Conservation (phyloP, 768 basidiomycete genomes). For the Phylloporus arenicola region DNA sequence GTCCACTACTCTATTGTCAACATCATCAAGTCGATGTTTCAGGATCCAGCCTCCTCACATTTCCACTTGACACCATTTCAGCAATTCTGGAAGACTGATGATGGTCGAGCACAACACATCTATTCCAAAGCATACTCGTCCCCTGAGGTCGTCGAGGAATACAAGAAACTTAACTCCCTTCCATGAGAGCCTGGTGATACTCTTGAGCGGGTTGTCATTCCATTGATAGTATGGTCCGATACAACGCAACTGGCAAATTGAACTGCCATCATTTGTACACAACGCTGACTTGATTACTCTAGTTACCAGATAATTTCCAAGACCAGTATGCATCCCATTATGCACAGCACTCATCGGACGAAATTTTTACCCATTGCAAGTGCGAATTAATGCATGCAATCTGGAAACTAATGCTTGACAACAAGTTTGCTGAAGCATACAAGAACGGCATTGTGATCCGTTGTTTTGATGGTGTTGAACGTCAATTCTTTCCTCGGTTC, state of each 20-base stretch:
- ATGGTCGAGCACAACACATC: background rate
- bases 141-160: background rate
- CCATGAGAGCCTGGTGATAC: slow-evolving; percentile 7
- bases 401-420: background rate
- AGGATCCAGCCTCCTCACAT: background rate
- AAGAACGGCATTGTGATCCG: background rate
- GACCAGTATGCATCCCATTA: background rate
- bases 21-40: background rate
- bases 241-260: background rate
- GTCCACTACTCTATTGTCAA: background rate
- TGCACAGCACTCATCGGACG: background rate
- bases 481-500: background rate
- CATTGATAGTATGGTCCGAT: background rate
- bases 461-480: background rate
- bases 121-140: slow-evolving; percentile 2
- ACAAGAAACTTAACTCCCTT: slow-evolving; percentile 4
- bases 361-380: slow-evolving; percentile 16
- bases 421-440: background rate
- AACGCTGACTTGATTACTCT: too few species aligned
- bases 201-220: slow-evolving; percentile 11
- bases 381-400: slow-evolving; percentile 15
- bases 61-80: slow-evolving; percentile 25
- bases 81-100: slow-evolving; percentile 14
- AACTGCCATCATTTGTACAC: background rate
- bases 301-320: background rate